phyloP scores from a whole-genome alignment of 2,329 filamentous ascomycete genomes.

The Colletotrichum eleusines region DNA sequence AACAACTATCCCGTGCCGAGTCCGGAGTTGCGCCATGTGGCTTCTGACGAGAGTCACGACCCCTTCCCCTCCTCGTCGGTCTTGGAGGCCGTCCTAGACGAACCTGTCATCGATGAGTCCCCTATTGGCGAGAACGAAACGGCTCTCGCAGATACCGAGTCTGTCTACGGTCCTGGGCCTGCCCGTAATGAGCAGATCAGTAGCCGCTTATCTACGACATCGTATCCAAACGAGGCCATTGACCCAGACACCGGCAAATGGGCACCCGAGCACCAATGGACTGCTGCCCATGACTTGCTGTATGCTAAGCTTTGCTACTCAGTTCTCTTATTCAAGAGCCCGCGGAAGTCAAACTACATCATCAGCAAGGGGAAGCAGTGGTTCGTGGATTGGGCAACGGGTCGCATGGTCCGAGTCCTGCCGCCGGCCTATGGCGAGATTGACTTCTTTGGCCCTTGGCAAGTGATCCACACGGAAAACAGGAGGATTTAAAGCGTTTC shows the following conservation, averaged over 20 bases:
- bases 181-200: constrained; percentile 42
- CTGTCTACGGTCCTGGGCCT: constrained; percentile 39
- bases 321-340: constrained; percentile 67
- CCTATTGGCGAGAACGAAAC: constrained; percentile 15
- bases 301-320: constrained; percentile 72
- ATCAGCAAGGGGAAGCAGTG: constrained; percentile 69
- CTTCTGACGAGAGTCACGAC: constrained; percentile 15
- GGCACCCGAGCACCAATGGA: constrained; percentile 67
- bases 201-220: constrained; percentile 59
- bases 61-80: constrained; percentile 31
- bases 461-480: constrained; percentile 64
- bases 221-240: constrained; percentile 59
- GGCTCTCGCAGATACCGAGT: constrained; percentile 28
- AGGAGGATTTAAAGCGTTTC: constrained; percentile 53
- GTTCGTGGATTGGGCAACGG: constrained; percentile 70
- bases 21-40: constrained; percentile 16
- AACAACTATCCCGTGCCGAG: constrained; percentile 37
- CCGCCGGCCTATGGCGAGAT: constrained; percentile 67
- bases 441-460: constrained; percentile 63
- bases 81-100: constrained; percentile 19
- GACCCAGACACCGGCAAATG: constrained; percentile 67
- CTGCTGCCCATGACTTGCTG: constrained; percentile 66
- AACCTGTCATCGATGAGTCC: constrained; percentile 31
- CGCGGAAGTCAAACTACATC: constrained; percentile 69
- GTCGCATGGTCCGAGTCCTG: constrained; percentile 64